Conservation (phyloP, 345 rosid species). For the Anacardium occidentale region DNA sequence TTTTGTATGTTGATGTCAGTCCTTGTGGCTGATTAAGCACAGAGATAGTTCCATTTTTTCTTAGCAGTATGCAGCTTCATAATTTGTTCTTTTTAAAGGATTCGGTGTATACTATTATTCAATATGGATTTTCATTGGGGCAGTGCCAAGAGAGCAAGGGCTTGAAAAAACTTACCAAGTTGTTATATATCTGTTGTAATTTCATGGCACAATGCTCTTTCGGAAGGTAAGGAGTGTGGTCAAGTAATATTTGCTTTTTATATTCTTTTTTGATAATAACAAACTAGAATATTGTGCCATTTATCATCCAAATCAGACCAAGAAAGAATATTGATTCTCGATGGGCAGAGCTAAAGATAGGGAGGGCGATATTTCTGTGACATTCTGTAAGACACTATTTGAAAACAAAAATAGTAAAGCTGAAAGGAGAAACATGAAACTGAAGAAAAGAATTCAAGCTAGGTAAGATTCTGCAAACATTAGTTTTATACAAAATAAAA, state of each 20-base stretch:
- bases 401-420: not conserved
- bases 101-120: not conserved
- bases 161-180: not conserved
- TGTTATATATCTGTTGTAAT: not conserved
- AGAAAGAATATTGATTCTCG: too few species aligned
- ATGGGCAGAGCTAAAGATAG: too few species aligned
- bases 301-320: too few species aligned
- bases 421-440: not conserved
- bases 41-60: not conserved
- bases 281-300: too few species aligned
- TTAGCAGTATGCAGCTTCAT: not conserved
- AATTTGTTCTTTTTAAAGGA: not conserved
- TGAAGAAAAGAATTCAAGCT: not conserved
- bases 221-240: not conserved
- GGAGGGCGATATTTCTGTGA: not conserved
- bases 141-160: not conserved
- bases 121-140: not conserved
- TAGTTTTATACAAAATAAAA: not conserved
- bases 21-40: not conserved
- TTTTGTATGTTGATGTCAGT: not conserved
- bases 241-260: too few species aligned
- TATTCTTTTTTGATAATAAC: too few species aligned
- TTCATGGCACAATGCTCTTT: not conserved
- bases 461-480: not conserved
- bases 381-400: not conserved